Evolutionary conservation across 139 green algal species (phyloP), one percentile per base, ranked within the genome.

Genomic region (Tetradesmus lagerheimii): DNA sequence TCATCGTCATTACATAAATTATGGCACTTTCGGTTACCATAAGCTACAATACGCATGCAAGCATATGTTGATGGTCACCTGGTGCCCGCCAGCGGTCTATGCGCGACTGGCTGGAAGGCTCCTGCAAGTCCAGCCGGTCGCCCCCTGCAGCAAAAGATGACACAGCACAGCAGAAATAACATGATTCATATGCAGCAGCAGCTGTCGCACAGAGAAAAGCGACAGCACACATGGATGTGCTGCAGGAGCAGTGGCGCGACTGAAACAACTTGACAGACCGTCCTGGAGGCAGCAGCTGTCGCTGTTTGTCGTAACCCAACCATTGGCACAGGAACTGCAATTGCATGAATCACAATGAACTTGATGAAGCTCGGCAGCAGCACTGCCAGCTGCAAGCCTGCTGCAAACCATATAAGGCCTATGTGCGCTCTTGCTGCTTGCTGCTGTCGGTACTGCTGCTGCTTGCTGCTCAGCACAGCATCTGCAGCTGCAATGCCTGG

Each of bases 31-130:
- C n/a, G n/a, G n/a, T n/a, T n/a, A n/a, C n/a, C n/a, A n/a, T n/a
- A n/a, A n/a, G n/a, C 47, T 23, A 1, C 2, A 20, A 11, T 62
- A 20, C 12, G 47, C 12, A 23, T 23, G 8, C 47, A 62, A 62
- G 6, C 8, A 14, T 20, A 62, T 14, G n/a, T n/a, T n/a, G 62
- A 29, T 74, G 27, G 9, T 78, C 67, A 86, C 80, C 80, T 74
- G 80, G 80, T 31, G 80, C 80, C 45, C 80, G 43, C 80, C 80
- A 86, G 34, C 80, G 80, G 8, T 86, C 80, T 41, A 78, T 78
- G 67, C 80, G 80, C 16, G 80, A 35, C 80, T 86, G 80, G 31
- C 31, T 78, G 6, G 67, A 14, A 16, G 57, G 64, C 45, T 74
- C 80, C n/a, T 31, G 29, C 80, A 86, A 31, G 37, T 86, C 80